Conservation (phyloP, 345 rosid species). For the Murraya paniculata region DNA sequence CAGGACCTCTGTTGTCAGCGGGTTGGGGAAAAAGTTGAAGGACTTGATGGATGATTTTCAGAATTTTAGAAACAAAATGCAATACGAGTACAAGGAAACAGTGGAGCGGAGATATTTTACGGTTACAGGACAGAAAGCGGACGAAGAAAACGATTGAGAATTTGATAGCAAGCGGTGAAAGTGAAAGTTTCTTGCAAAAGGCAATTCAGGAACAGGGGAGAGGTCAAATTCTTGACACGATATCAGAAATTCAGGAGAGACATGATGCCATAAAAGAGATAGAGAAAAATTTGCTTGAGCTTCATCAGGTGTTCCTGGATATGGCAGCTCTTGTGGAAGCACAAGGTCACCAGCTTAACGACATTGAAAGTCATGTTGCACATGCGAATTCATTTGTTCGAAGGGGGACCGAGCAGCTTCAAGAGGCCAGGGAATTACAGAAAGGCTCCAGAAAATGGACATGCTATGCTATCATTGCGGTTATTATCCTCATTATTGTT, state of each 20-base stretch:
- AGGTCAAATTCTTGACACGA: constrained; percentile 75
- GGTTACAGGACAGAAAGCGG: constrained; percentile 65
- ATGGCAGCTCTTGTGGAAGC: constrained; percentile 87
- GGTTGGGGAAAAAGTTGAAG: constrained; percentile 74
- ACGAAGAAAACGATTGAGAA: constrained; percentile 78
- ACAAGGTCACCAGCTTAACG: constrained; percentile 82
- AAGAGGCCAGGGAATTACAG: constrained; percentile 68
- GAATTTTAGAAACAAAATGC: constrained; percentile 50
- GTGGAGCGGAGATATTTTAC: constrained; percentile 80
- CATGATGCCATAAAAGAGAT: constrained; percentile 83
- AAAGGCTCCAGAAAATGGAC: constrained; percentile 80
- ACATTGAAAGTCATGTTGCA: constrained; percentile 75
- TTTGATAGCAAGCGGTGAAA: constrained; percentile 77
- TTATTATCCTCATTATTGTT: constrained; percentile 34
- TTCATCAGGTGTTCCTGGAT: constrained; percentile 82
- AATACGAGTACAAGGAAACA: constrained; percentile 65
- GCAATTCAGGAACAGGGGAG: constrained; percentile 90
- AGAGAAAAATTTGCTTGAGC: constrained; percentile 75
- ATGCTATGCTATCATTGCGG: constrained; percentile 54
- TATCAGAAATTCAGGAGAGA: constrained; percentile 86
- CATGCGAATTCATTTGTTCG: constrained; percentile 83
- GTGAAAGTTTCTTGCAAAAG: constrained; percentile 76
- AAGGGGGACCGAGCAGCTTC: constrained; percentile 63
- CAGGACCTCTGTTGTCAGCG: constrained; percentile 68
- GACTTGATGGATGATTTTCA: constrained; percentile 78